phyloP scores from a whole-genome alignment of 768 basidiomycete genomes.

The Boletus coccyginus region DNA sequence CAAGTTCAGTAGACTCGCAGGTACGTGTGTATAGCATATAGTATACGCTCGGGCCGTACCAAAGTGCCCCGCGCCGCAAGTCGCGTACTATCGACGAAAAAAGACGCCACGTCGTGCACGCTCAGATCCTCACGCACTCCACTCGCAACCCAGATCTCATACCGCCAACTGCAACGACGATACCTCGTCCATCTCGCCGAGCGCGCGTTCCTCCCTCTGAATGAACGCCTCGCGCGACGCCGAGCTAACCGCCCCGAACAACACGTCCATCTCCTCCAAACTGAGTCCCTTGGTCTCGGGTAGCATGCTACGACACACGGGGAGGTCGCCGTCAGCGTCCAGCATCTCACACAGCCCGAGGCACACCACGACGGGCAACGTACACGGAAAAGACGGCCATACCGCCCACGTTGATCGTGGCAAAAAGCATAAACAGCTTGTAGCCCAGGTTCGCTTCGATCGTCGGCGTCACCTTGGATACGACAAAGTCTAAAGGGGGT shows the following conservation, averaged over 20 bases:
- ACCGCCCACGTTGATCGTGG: constrained; percentile 65
- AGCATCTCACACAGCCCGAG: not conserved
- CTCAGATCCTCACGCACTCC: too few relatives aligned
- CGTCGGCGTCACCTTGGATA: constrained; percentile 68
- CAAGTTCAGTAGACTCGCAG: not conserved
- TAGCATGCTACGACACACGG: constrained; percentile 38
- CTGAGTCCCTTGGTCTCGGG: constrained; percentile 62
- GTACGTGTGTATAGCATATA: not conserved
- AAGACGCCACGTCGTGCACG: too few relatives aligned
- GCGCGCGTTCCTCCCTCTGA: constrained; percentile 38
- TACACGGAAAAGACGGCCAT: constrained; percentile 69
- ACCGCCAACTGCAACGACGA: constrained; percentile 1
- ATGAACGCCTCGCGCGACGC: constrained; percentile 57
- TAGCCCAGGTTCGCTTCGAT: constrained; percentile 61
- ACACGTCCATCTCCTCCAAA: constrained; percentile 54
- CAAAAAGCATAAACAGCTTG: constrained; percentile 79
- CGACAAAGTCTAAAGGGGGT: constrained; percentile 54
- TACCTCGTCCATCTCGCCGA: constrained; percentile 3
- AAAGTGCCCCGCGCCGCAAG: not conserved
- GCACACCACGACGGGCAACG: constrained; percentile 9
- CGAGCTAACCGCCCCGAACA: constrained; percentile 55
- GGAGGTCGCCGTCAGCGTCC: not conserved
- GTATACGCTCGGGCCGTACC: not conserved
- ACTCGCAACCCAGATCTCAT: not conserved
- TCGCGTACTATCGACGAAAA: too few relatives aligned